Conservation (phyloP, 2,329 filamentous ascomycete species). For the Apiospora kogelbergensis region DNA sequence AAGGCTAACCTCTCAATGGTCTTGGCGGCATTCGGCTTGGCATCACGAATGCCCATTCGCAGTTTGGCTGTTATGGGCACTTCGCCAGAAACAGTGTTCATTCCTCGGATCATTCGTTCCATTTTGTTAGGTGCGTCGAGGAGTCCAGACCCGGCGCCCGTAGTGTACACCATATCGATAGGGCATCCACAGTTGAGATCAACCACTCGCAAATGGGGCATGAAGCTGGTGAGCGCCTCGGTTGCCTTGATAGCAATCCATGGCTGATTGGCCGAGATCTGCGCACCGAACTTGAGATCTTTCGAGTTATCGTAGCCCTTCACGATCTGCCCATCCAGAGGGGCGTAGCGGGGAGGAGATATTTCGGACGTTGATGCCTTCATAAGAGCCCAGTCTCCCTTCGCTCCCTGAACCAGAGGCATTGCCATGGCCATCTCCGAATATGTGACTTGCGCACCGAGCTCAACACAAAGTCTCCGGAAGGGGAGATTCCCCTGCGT, state of each 20-base stretch:
- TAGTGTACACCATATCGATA: constrained; percentile 88
- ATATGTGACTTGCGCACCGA: constrained; percentile 92
- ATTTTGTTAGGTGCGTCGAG: constrained; percentile 87
- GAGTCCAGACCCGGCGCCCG: constrained; percentile 86
- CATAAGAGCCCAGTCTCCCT: constrained; percentile 91
- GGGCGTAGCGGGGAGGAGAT: constrained; percentile 65
- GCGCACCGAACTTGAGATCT: constrained; percentile 86
- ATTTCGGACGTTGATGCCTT: constrained; percentile 87
- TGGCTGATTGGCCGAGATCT: constrained; percentile 90
- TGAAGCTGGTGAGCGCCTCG: constrained; percentile 72
- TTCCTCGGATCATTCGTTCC: constrained; percentile 91
- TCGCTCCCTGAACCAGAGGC: constrained; percentile 85
- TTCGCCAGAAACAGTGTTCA: constrained; percentile 90
- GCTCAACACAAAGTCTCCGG: constrained; percentile 81
- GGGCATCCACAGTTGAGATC: constrained; percentile 97
- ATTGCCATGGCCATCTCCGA: constrained; percentile 97
- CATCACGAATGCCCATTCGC: constrained; percentile 83
- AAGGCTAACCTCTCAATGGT: constrained; percentile 81
- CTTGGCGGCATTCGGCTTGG: constrained; percentile 75
- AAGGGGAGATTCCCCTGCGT: constrained; percentile 97
- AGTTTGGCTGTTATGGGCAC: constrained; percentile 95
- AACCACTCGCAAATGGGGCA: constrained; percentile 83
- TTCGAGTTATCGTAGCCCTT: constrained; percentile 77
- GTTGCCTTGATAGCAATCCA: constrained; percentile 89
- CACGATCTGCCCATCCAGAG: constrained; percentile 55